Base-by-base conservation (phyloP, 2,329 filamentous ascomycete species). In the Colletotrichum sp. region DNA sequence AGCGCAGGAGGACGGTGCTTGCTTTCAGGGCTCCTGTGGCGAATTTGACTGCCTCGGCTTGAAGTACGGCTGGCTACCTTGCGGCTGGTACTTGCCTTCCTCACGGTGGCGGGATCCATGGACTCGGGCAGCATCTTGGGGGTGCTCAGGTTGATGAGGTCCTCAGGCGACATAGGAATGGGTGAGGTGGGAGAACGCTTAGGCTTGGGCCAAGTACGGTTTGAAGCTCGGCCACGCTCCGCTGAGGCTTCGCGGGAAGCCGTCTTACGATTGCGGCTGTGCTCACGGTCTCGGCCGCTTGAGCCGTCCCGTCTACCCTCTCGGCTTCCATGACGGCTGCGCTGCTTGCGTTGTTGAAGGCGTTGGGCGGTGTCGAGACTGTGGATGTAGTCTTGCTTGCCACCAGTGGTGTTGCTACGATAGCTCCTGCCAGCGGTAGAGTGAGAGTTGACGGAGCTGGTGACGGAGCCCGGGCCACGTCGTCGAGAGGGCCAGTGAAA, bases 171-270 rank as follows among this genome's bases (percentile, higher is more conserved):
- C 96, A 98, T 98, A 5, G 96, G 95, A 3, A 98, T 90, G 0
- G 96, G 96, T 0, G 96, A 98, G 3, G 95, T 98, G 1, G 96
- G 96, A 2, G 96, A 98, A 27, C 94, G 90, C 85, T 98, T 98
- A 22, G 94, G 91, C 81, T 92, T 94, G 77, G 94, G 85, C 73
- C 89, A 95, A 78, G 93, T 93, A 27, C 93, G 91, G 60, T 91
- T 89, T 15, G 90, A 87, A 28, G 89, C 90, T 77, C 94, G 91
- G 25, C 94, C 94, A 73, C 94, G 92, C 57, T 94, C 93, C 78
- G 93, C 91, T 0, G 95, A 95, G 13, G 84, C 83, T 22, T 94
- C 93, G 27, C 93, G 89, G 13, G 88, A 86, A 75, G 84, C 84
- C 34, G 87, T 82, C 78, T 89, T 89, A 28, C 87, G 86, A 66